Evolutionary conservation across 2,329 filamentous ascomycete genomes (phyloP).

Genomic region (Coniochaeta prunicola): DNA sequence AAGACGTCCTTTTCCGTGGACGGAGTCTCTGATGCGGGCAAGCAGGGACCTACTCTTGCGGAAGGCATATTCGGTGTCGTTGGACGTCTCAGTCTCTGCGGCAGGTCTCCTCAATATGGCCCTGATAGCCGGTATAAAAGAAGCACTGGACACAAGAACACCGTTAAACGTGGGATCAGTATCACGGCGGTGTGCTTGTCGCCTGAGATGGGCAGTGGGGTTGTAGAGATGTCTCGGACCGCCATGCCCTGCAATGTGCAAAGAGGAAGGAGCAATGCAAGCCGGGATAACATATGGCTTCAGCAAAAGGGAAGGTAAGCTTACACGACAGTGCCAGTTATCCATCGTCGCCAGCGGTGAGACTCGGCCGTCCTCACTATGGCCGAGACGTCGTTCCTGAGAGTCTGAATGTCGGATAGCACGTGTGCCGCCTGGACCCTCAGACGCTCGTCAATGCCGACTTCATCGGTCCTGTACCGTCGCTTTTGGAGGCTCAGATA

Average conservation of each 20-base stretch:
- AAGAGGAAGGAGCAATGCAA: too few relatives aligned
- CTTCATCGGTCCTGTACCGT: conserved; percentile 11
- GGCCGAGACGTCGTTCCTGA: conserved; percentile 36
- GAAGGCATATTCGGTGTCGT: conserved; percentile 53
- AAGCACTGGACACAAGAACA: conserved; percentile 26
- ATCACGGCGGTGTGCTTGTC: too few relatives aligned
- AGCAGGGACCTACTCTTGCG: conserved; percentile 41
- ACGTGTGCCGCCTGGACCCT: conserved; percentile 32
- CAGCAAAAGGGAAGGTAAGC: conserved; percentile 16
- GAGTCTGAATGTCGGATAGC: conserved; percentile 33
- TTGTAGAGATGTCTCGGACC: too few relatives aligned
- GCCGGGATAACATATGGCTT: too few relatives aligned
- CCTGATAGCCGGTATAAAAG: conserved; percentile 45
- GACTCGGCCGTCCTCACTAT: conserved; percentile 37
- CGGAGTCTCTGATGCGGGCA: conserved; percentile 37
- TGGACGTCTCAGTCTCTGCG: conserved; percentile 30
- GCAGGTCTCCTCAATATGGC: conserved; percentile 39
- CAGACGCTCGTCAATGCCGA: conserved; percentile 31
- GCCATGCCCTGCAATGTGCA: too few relatives aligned
- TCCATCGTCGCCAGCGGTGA: conserved; percentile 44
- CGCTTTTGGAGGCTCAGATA: conserved; percentile 25
- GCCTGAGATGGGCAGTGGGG: too few relatives aligned
- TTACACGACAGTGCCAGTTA: conserved; percentile 45
- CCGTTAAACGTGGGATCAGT: neutral
- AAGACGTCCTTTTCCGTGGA: conserved; percentile 35